phyloP scores from a whole-genome alignment of 192 early-diverging fungal genomes.

The Linnemannia schmuckeri region DNA sequence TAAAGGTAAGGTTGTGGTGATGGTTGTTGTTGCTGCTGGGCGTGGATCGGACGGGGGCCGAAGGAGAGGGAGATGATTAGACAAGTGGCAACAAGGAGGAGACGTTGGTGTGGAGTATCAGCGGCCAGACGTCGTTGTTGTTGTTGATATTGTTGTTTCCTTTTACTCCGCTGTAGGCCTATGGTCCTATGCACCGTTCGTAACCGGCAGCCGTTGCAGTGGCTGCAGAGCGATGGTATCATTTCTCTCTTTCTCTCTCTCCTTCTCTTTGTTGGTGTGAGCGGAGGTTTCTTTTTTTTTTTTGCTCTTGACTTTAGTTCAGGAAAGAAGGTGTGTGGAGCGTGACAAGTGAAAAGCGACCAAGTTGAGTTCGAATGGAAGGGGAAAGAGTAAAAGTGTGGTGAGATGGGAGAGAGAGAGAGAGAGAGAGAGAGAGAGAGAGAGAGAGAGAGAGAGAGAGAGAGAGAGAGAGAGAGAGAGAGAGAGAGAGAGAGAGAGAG shows the following conservation, averaged over 20 bases:
- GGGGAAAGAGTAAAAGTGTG: too few species aligned
- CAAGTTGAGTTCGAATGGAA: too few species aligned
- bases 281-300: background rate
- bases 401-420: too few species aligned
- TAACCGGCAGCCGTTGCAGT: background rate
- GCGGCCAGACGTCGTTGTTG: background rate
- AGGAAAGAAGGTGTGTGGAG: too few species aligned
- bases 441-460: background rate
- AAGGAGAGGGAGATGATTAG: background rate
- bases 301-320: background rate
- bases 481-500: too few species aligned
- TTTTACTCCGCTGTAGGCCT: background rate
- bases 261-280: background rate
- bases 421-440: background rate
- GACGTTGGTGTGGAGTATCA: background rate
- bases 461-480: too few species aligned
- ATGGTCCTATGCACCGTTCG: background rate
- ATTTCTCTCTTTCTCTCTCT: background rate
- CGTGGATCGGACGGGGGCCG: background rate
- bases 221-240: slow-evolving; percentile 4
- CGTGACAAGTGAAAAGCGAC: too few species aligned
- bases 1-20: background rate
- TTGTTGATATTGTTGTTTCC: background rate
- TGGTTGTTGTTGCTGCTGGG: background rate
- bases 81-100: background rate